Evolutionary conservation across 2,329 filamentous ascomycete genomes (phyloP), one percentile per base, ranked within the genome.

Genomic region (Phaeosphaeriaceae sp.): DNA sequence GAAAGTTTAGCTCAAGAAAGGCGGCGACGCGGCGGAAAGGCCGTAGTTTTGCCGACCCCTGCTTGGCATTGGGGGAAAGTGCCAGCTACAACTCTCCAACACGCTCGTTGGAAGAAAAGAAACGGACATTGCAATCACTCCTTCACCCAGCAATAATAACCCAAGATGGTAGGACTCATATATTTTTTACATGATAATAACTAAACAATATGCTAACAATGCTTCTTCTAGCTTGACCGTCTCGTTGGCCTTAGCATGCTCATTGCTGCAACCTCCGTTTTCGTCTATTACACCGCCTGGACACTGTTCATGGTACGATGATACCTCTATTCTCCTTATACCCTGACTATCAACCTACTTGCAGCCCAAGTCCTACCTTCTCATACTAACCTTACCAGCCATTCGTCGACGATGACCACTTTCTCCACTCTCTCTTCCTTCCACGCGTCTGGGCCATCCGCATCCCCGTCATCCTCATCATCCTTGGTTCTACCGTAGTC

Each of bases 361-460:
- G n/a, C n/a, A n/a, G n/a, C n/a, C n/a, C n/a, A n/a, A n/a, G n/a
- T n/a, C n/a, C n/a, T n/a, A n/a, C n/a, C n/a, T 13, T 7, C 12
- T 9, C 16, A 13, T 33, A n/a, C 46, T 57, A 15, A 57, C 51
- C 9, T 8, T 1, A 2, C 2, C 48, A 99, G 94, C 94, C 94
- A 73, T 99, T 99, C 76, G 94, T 99, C 76, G 94, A 99, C 76
- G 85, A 89, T 49, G 90, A 91, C 73, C 94, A 99, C 76, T 87
- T 91, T 48, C 87, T 97, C 50, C 94, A 99, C 74, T 88, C 88
- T 74, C 83, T 97, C 79, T 99, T 99, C 80, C 94, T 91, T 55
- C 93, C 93, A 38, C 92, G 94, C 74, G 92, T 96, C 73, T 99
- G 94, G 94, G 94, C 94, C 53, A 96, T 99, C 73, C 92, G 94